phyloP scores from a whole-genome alignment of 441 rosid genomes.

The Erodium moschatum region DNA sequence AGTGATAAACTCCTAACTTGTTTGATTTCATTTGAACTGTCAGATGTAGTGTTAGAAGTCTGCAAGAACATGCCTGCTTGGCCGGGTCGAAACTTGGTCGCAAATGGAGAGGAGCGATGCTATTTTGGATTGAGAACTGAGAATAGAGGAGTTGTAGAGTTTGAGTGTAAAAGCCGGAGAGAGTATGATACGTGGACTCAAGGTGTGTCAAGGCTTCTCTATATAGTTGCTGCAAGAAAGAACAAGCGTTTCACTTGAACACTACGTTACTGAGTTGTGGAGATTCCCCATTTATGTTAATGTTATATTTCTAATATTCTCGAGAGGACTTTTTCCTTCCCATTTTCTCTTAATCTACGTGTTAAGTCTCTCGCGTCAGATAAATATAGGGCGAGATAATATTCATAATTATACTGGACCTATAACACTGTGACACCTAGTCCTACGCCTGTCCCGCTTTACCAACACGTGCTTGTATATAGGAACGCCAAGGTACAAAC shows the following conservation, averaged over 20 bases:
- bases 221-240: constrained; percentile 56
- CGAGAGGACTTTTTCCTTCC: too few relatives aligned
- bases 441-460: too few relatives aligned
- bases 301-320: too few relatives aligned
- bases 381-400: too few relatives aligned
- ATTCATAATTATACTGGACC: too few relatives aligned
- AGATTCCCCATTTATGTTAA: neutral
- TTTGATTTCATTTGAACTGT: constrained; percentile 22
- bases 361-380: too few relatives aligned
- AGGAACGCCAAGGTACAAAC: too few relatives aligned
- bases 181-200: constrained; percentile 91
- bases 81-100: constrained; percentile 82
- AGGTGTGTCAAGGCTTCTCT: constrained; percentile 82
- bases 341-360: too few relatives aligned
- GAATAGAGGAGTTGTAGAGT: constrained; percentile 57
- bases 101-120: constrained; percentile 67
- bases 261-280: neutral
- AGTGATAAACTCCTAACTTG: constrained; percentile 35
- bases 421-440: too few relatives aligned
- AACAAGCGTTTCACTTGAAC: constrained; percentile 28
- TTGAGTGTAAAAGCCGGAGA: constrained; percentile 71
- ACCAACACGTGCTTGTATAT: too few relatives aligned
- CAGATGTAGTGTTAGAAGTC: constrained; percentile 76
- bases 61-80: constrained; percentile 71
- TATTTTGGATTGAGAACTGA: constrained; percentile 70